Base-by-base conservation (phyloP, 352 stramenopile species). In the Globisporangium megalacanthum region DNA sequence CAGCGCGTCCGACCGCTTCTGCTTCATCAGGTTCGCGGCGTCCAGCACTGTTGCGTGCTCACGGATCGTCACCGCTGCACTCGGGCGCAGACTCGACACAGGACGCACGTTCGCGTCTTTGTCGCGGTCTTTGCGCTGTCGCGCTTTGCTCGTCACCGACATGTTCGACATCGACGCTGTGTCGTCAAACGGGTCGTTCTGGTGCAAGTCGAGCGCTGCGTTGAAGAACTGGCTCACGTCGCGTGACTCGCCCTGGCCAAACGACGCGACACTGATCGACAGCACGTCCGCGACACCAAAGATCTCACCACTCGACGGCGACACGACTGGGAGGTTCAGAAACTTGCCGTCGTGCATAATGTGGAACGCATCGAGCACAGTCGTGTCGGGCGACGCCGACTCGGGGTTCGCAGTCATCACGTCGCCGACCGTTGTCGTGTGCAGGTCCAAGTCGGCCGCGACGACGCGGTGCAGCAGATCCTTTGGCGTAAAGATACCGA, bases 301-400 rank as follows among this genome's bases (percentile, higher is more conserved):
- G 54, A 96, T 87, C 50, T 91, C 77, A 5, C 80, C 77, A 7
- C 79, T 85, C 7, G 77, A 62, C 8, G 68, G 66, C 44, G 78
- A 79, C 65, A 98, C 94, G 3, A 99, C 96, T 6, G 97, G 97
- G 35, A 99, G 64, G 54, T 98, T 98, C 22, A 99, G 71, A 66
- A 99, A 99, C 47, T 94, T 96, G 25, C 98, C 95, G 52, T 99
- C 96, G 58, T 98, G 95, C 95, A 99, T 99, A 50, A 98, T 97
- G 69, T 99, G 96, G 64, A 99, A 92, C 0, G 96, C 97, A 60
- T 99, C 96, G 11, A 99, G 64, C 11, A 99, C 88, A 0, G 94
- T 97, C 7, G 96, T 98, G 36, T 98, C 90, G 10, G 92, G 89
- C 6, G 75, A 71, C 13, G 97, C 95, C 4, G 87, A 89, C 62